Evolutionary conservation across 2,329 filamentous ascomycete genomes (phyloP), one percentile per base, ranked within the genome.

Genomic region (Diaporthe sp.): DNA sequence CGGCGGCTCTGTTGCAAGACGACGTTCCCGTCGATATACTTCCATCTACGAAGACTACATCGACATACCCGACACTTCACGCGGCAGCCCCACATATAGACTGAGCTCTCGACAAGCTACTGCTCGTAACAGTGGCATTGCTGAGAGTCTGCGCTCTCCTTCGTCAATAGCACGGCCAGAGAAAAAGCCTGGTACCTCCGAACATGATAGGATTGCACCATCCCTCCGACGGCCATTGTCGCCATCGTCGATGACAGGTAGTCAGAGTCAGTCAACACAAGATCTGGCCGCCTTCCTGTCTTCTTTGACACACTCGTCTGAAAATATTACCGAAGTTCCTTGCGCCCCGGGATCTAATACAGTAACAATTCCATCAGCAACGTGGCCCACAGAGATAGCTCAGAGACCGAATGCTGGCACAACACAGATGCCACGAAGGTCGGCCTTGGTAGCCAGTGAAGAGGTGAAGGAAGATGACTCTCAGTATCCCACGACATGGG

Each of bases 341-440:
- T 37, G 2, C 17, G 7, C 31, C 1, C 7, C 4, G 17, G 8
- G 10, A 22, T 19, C 31, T 12, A 9, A 19, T 9, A 51, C 46
- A 3, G 22, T 51, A 10, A 51, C 19, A 51, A 4, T 10, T 2
- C 19, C 55, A 8, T 2, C 55, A 22, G 28, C 31, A 12, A 22
- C 17, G 1, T 9, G 3, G 19, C 7, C 7, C 9, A 10, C 3
- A 37, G 55, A 22, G 1, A 13, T 19, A 37, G 6, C 0, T 12
- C 55, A 58, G 2, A 17, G 31, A 10, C 17, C 9, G 3, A 58
- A 22, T 1, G 17, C 1, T 22, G 15, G 55, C 17, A 58, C 28
- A 5, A 3, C 19, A 19, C 17, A 22, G 31, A 37, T 37, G 22
- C 9, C 31, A 37, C 55, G 19, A 19, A 22, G 10, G 17, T 22